Conservation (phyloP, 352 stramenopile species). For the Pythium coloratum region DNA sequence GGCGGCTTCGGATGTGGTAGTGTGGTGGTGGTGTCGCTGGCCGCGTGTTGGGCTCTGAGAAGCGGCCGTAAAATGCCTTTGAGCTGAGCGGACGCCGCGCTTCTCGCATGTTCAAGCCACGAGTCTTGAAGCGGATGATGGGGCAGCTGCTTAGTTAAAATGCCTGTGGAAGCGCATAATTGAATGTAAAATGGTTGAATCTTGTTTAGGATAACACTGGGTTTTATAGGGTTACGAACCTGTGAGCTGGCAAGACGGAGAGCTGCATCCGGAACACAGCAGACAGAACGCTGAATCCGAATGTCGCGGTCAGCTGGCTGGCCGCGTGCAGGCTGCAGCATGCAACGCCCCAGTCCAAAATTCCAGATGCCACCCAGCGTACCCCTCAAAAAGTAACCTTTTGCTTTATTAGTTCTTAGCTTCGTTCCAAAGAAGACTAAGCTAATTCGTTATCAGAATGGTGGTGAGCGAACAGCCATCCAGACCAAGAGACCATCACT, state of each 20-base stretch:
- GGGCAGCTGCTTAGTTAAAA: constrained; percentile 18
- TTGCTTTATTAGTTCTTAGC: constrained; percentile 3
- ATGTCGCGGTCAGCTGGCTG: background rate
- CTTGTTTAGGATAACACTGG: background rate
- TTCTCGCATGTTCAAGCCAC: constrained; percentile 18
- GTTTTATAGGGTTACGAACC: background rate
- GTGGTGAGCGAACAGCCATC: background rate
- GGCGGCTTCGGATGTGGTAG: too few species aligned
- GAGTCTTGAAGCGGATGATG: constrained; percentile 10
- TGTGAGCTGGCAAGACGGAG: too few species aligned
- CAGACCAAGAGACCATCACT: constrained; percentile 15
- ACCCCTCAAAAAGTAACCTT: background rate
- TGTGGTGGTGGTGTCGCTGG: background rate
- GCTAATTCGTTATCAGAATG: constrained; percentile 8
- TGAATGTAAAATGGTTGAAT: background rate
- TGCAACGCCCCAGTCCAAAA: background rate
- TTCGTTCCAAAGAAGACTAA: constrained; percentile 1
- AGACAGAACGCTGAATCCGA: background rate
- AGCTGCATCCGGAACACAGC: too few species aligned
- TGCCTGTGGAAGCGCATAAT: background rate
- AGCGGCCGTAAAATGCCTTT: background rate
- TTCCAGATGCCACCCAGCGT: background rate
- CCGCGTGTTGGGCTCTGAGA: background rate
- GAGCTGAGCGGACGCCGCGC: background rate
- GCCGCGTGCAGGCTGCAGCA: background rate